Evolutionary conservation across 441 rosid species (phyloP), one percentile per base, ranked within the genome.

Genomic region (Pelargonium australe): DNA sequence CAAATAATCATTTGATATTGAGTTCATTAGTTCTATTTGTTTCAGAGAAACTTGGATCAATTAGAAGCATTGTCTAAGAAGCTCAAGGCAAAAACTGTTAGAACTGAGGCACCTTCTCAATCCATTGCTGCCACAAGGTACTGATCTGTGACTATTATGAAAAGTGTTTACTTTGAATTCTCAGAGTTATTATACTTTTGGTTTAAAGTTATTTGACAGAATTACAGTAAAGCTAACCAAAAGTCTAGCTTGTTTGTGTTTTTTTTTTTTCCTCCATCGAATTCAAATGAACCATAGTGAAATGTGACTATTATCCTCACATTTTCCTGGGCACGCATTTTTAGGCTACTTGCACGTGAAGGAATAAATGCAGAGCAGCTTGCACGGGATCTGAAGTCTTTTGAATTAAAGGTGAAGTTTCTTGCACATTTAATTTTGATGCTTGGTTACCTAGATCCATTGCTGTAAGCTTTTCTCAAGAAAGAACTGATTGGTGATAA

Each of bases 321-420:
- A 45, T 14, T 9, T 43, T 71, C 14, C 62, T 76, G 19, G 34
- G 7, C 41, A 67, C 65, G 28, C n/a, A 6, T 67, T 72, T 72
- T 34, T 73, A 94, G 97, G 84, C 81, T 94, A 78, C 97, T 91
- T 82, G 99, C 96, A 28, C 90, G 97, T 31, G 97, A 94, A 78
- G 99, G 99, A 78, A 87, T 94, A 78, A 94, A 94, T 70, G 96
- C 96, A 0, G 99, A 94, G 75, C 99, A 91, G 77, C 92, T 94
- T 71, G 92, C 99, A 25, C 89, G 96, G 20, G 96, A 91, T 85
- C 85, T 94, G 1, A 94, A 90, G 72, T 91, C 99, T 62, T 91
- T 94, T 77, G 97, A 94, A 75, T 81, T 94, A 73, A 94, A 94
- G 96, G 97, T 89, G 66, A 66, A 14, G 11, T 31, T 69, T 53